Base-by-base conservation (phyloP, 805 yeast species). In the Spathaspora hagerdaliae region DNA sequence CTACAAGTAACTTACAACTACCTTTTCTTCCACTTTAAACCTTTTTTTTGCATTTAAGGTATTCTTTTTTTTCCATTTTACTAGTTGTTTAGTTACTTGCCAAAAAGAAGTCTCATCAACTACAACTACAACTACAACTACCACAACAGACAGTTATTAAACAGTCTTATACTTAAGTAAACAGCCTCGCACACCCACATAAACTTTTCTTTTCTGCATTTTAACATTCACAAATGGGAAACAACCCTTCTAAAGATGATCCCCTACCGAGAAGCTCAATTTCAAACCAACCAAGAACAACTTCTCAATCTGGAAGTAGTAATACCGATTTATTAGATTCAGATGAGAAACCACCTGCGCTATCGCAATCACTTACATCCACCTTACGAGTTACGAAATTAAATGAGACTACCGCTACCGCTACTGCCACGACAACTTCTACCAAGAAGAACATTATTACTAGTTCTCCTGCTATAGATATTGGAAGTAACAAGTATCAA, bases 231-330 rank as follows among this genome's bases (percentile, higher is more conserved):
- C 41, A 31, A 58, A 79, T 79, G 84, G 84, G 85, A 68, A 79
- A 78, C 69, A 79, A 79, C 83, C 84, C 84, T 73, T 79, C 84
- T 49, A 70, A 69, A 60, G 63, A 69, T 65, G 75, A 71, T 45
- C 70, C 73, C 59, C 74, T 67, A 65, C 74, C 75, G 75, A 68
- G 59, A 53, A 58, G 59, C 58, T 66, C 69, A 48, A 56, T 68
- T 43, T 41, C 50, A 41, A 51, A 3, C 2, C 24, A 19, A 19
- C 24, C 45, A 42, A 45, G 53, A 24, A 38, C 46, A 35, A 45
- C 51, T 31, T 42, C 62, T 40, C 56, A 51, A 41, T 51, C 54
- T 39, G 44, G 56, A 41, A 56, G 65, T 43, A 73, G 72, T 53
- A 71, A 53, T 39, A 33, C 41, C 29, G 49, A 63, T 47, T 55